Conservation (phyloP, 2,329 filamentous ascomycete genomes). For the Phyllosticta citrichinensis region DNA sequence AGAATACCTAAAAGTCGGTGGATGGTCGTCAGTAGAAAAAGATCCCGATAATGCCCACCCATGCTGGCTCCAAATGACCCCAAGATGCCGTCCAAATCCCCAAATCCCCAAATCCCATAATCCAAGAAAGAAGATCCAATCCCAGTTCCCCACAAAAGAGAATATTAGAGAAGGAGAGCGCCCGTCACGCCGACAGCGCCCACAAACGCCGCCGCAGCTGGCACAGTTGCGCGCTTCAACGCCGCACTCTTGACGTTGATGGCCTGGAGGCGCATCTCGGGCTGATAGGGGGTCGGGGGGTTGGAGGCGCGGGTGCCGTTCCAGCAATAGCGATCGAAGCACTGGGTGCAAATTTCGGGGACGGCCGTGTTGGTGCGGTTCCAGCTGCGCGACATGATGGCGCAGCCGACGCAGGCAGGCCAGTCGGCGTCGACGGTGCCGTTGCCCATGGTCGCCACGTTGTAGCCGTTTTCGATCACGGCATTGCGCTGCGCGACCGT, state of each 20-base stretch:
- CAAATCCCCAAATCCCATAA: no score
- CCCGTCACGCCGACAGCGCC: background rate
- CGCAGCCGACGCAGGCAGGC: slow-evolving; percentile 79
- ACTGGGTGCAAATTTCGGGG: slow-evolving; percentile 62
- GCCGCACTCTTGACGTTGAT: slow-evolving; percentile 17
- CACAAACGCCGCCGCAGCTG: background rate
- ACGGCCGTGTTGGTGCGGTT: slow-evolving; percentile 57
- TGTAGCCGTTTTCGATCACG: slow-evolving; percentile 79
- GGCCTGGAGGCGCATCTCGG: slow-evolving; percentile 15
- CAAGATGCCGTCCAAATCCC: no score
- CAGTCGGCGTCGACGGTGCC: slow-evolving; percentile 62
- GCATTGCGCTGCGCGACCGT: slow-evolving; percentile 56
- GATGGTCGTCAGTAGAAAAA: no score
- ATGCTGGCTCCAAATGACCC: no score
- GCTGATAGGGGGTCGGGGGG: slow-evolving; percentile 19
- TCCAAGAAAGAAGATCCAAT: no score
- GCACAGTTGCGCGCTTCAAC: background rate
- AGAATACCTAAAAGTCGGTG: no score
- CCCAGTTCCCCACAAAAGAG: no score
- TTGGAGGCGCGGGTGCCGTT: slow-evolving; percentile 55
- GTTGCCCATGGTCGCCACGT: slow-evolving; percentile 76
- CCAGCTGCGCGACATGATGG: slow-evolving; percentile 68
- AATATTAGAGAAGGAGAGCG: background rate
- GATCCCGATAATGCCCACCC: no score
- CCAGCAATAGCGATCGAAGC: slow-evolving; percentile 87